Conservation (phyloP, 169 alveolate genomes). For the Plasmodium cynomolgi region DNA sequence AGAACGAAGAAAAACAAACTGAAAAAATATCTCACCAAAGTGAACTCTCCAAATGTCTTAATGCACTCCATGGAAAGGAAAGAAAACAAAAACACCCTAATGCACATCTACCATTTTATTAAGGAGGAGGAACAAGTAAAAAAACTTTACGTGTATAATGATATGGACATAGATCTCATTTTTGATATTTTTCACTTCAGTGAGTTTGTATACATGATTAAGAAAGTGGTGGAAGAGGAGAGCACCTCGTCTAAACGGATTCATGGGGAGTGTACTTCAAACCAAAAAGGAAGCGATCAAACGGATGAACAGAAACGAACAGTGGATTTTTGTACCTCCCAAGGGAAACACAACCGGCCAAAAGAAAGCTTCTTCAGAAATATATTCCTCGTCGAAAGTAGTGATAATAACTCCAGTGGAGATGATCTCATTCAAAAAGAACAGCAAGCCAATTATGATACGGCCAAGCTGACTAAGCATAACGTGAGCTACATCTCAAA, state of each 20-base stretch:
- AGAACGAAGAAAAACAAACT: not conserved
- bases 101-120: constrained; percentile 53
- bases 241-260: not conserved
- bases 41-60: not conserved
- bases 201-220: constrained; percentile 13
- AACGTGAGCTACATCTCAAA: not conserved
- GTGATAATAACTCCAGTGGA: not conserved
- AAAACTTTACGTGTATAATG: constrained; percentile 14
- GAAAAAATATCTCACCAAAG: constrained; percentile 10
- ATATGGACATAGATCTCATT: not conserved
- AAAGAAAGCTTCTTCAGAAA: constrained; percentile 30
- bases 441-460: not conserved
- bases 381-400: constrained; percentile 7
- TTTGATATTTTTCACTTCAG: constrained; percentile 43
- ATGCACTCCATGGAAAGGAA: constrained; percentile 4
- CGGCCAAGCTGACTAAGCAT: not conserved
- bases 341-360: not conserved
- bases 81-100: not conserved
- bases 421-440: not conserved
- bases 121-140: constrained; percentile 5
- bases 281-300: not conserved
- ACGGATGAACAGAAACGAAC: not conserved
- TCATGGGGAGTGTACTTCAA: not conserved
- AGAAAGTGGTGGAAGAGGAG: not conserved
- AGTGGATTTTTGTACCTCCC: not conserved